phyloP scores from a whole-genome alignment of 2,329 filamentous ascomycete species.

The Verticillium klebahnii region DNA sequence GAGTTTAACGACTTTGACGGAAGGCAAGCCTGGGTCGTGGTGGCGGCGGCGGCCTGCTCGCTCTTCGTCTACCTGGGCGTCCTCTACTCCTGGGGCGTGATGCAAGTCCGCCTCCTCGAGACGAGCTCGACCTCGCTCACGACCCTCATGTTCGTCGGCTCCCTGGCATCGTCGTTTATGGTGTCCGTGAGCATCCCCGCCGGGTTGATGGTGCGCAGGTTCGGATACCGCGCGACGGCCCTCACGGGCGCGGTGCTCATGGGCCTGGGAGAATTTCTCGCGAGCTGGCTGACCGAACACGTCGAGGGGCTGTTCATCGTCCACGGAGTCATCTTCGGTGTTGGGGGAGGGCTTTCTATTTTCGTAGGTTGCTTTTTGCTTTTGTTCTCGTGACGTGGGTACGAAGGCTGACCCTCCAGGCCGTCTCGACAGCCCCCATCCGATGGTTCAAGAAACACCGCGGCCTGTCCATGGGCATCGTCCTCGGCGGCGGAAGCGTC shows the following conservation, averaged over 20 bases:
- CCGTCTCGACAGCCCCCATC: slow-evolving; percentile 20
- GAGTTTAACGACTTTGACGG: neutral
- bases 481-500: slow-evolving; percentile 20
- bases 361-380: slow-evolving; percentile 14
- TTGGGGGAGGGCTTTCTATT: slow-evolving; percentile 19
- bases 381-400: no score
- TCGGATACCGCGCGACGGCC: slow-evolving; percentile 17
- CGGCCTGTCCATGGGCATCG: slow-evolving; percentile 21
- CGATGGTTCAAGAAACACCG: slow-evolving; percentile 19
- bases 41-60: slow-evolving; percentile 16
- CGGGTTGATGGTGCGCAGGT: slow-evolving; percentile 15
- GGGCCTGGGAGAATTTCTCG: slow-evolving; percentile 20
- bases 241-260: slow-evolving; percentile 17
- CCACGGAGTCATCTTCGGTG: slow-evolving; percentile 19
- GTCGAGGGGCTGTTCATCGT: slow-evolving; percentile 18
- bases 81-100: slow-evolving; percentile 22
- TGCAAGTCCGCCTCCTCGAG: slow-evolving; percentile 18
- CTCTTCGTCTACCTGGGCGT: slow-evolving; percentile 23
- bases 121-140: slow-evolving; percentile 16
- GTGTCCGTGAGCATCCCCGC: slow-evolving; percentile 19
- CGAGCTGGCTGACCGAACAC: slow-evolving; percentile 17
- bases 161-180: slow-evolving; percentile 22
- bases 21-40: slow-evolving; percentile 18
- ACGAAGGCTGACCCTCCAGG: slow-evolving; percentile 9
- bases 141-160: slow-evolving; percentile 21